Conservation (phyloP, 2,329 filamentous ascomycete species). For the Hymenotorrendiella dingleyae region DNA sequence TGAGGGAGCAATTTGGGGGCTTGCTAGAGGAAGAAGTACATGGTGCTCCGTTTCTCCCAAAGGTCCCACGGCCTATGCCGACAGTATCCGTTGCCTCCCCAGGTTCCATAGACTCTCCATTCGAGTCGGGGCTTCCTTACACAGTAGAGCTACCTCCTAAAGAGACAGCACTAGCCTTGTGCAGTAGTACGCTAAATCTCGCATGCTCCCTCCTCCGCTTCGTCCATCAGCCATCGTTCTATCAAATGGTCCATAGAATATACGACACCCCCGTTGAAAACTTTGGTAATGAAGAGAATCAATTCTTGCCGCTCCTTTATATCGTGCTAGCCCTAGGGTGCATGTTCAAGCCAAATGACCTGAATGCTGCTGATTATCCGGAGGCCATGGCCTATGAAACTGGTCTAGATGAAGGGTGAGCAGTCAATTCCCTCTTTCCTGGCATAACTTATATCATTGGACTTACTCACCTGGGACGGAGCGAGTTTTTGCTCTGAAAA, state of each 20-base stretch:
- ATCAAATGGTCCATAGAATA: constrained; percentile 67
- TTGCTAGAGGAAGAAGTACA: constrained; percentile 60
- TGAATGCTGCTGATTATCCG: constrained; percentile 43
- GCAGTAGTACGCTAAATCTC: constrained; percentile 50
- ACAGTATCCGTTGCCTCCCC: constrained; percentile 37
- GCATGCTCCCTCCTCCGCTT: constrained; percentile 59
- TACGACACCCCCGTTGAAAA: constrained; percentile 64
- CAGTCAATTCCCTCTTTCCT: constrained; percentile 19
- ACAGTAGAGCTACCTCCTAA: constrained; percentile 63
- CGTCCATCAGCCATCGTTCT: constrained; percentile 78
- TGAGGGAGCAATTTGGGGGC: constrained; percentile 82
- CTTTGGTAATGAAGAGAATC: constrained; percentile 58
- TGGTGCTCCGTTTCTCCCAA: constrained; percentile 50
- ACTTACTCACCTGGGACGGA: too few species aligned
- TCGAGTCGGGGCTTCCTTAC: constrained; percentile 23
- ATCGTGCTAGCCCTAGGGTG: constrained; percentile 66
- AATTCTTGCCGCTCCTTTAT: constrained; percentile 66
- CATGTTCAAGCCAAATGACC: constrained; percentile 58
- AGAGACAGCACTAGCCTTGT: constrained; percentile 47
- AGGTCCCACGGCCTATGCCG: constrained; percentile 53
- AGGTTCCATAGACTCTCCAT: constrained; percentile 27
- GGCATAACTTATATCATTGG: neutral
- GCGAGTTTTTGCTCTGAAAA: too few species aligned
- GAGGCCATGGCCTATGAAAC: constrained; percentile 46
- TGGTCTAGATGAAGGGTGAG: constrained; percentile 52